phyloP scores from a whole-genome alignment of 2,329 filamentous ascomycete genomes.

The Arthrobotrys sphaeroides region DNA sequence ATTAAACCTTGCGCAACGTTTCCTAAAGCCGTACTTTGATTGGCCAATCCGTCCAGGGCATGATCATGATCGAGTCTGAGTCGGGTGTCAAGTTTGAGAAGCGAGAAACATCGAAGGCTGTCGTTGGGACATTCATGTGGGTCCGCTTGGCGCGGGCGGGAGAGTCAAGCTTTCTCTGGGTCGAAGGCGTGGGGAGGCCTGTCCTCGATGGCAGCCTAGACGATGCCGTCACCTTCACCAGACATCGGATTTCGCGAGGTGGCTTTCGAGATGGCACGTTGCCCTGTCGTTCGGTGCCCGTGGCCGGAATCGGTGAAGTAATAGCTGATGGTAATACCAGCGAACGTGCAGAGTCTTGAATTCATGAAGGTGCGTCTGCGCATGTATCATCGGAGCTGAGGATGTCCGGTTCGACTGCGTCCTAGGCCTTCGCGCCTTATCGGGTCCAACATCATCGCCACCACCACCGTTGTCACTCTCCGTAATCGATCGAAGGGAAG shows the following conservation, averaged over 20 bases:
- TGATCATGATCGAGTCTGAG: neutral
- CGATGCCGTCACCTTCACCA: neutral
- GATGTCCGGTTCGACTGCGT: too few species aligned
- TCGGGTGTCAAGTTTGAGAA: neutral
- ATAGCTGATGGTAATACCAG: constrained; percentile 12
- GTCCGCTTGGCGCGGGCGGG: constrained; percentile 37
- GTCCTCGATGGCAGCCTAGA: constrained; percentile 29
- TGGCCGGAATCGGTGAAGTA: constrained; percentile 3
- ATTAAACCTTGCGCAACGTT: constrained; percentile 42
- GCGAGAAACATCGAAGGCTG: neutral
- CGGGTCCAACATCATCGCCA: too few species aligned
- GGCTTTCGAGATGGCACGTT: neutral
- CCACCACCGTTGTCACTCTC: too few species aligned
- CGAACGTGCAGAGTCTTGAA: neutral
- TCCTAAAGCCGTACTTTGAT: constrained; percentile 9
- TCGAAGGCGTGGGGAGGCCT: constrained; percentile 5
- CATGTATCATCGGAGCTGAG: too few species aligned
- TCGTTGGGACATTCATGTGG: neutral
- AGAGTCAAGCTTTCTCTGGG: constrained; percentile 33
- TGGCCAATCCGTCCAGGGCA: constrained; percentile 2
- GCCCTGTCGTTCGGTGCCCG: constrained; percentile 22
- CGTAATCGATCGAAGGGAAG: too few species aligned
- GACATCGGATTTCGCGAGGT: too few species aligned
- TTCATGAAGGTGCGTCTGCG: neutral
- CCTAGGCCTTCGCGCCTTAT: too few species aligned